Conservation (phyloP, 371 early-diverging fungal genomes). For the Amoeboaphelidium protococcarum region DNA sequence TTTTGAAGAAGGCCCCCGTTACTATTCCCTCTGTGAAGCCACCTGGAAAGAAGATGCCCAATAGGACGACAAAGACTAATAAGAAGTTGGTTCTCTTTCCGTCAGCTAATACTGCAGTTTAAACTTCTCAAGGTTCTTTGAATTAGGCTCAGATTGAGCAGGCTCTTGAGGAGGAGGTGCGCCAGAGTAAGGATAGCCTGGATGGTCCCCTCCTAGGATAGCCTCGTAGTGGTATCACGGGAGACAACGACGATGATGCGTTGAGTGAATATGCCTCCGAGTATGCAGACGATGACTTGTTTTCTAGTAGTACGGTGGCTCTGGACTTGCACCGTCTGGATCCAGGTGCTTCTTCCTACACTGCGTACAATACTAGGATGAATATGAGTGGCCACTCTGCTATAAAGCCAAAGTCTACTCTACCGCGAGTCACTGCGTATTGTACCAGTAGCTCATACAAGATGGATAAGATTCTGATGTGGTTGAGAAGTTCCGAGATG, state of each 20-base stretch:
- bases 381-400: not conserved
- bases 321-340: not conserved
- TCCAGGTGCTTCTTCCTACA: not conserved
- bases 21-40: no score
- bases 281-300: not conserved
- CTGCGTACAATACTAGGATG: constrained; percentile 1
- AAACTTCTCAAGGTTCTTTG: constrained; percentile 3
- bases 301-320: not conserved
- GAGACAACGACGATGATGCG: not conserved
- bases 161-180: constrained; percentile 15
- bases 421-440: constrained; percentile 67
- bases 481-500: constrained; percentile 19
- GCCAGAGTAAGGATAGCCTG: constrained; percentile 2
- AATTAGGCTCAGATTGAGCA: constrained; percentile 13
- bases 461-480: constrained; percentile 22
- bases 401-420: not conserved
- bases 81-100: constrained; percentile 63
- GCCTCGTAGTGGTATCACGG: constrained; percentile 1
- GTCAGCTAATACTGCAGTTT: not conserved
- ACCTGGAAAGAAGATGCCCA: constrained; percentile 27
- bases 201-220: not conserved
- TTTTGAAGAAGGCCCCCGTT: no score
- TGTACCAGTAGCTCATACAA: constrained; percentile 44
- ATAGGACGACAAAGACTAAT: constrained; percentile 59
- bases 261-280: constrained; percentile 5